Evolutionary conservation across 768 basidiomycete genomes (phyloP).

Genomic region (Pisolithus orientalis): DNA sequence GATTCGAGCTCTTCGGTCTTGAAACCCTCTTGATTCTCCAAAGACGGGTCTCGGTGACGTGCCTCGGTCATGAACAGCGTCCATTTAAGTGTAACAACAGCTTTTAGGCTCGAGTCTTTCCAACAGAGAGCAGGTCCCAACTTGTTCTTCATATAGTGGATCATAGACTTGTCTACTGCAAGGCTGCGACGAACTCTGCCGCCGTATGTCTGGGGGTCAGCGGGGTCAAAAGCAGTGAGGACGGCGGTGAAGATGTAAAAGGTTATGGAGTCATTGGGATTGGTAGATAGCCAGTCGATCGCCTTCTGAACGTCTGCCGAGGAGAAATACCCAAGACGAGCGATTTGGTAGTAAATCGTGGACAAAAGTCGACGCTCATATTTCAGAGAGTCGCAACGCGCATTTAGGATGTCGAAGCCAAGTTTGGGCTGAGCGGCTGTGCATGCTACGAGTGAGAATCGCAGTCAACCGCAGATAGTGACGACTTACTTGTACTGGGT

Average conservation of each 20-base stretch:
- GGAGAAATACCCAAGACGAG: constrained; percentile 55
- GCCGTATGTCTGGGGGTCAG: constrained; percentile 44
- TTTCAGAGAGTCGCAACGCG: constrained; percentile 66
- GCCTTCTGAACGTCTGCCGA: constrained; percentile 55
- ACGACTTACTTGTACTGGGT: constrained; percentile 44
- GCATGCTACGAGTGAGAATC: background rate
- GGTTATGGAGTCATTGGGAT: constrained; percentile 62
- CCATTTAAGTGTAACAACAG: constrained; percentile 78
- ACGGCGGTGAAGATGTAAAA: constrained; percentile 63
- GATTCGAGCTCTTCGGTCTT: constrained; percentile 75
- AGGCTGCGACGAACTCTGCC: constrained; percentile 43
- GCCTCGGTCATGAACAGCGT: constrained; percentile 77
- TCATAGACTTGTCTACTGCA: constrained; percentile 39
- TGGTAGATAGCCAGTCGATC: constrained; percentile 64
- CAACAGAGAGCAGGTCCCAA: constrained; percentile 49
- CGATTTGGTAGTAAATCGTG: constrained; percentile 54
- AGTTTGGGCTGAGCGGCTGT: constrained; percentile 41
- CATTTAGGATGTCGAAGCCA: constrained; percentile 60
- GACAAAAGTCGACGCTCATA: constrained; percentile 69
- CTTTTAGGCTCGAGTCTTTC: constrained; percentile 67
- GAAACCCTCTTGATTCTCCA: constrained; percentile 62
- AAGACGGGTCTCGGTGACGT: constrained; percentile 56
- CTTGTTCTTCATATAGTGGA: constrained; percentile 56
- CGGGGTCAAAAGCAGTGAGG: constrained; percentile 61
- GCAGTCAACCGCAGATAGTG: background rate